Conservation (phyloP, 2,329 filamentous ascomycete genomes). For the Colletotrichum sp. region DNA sequence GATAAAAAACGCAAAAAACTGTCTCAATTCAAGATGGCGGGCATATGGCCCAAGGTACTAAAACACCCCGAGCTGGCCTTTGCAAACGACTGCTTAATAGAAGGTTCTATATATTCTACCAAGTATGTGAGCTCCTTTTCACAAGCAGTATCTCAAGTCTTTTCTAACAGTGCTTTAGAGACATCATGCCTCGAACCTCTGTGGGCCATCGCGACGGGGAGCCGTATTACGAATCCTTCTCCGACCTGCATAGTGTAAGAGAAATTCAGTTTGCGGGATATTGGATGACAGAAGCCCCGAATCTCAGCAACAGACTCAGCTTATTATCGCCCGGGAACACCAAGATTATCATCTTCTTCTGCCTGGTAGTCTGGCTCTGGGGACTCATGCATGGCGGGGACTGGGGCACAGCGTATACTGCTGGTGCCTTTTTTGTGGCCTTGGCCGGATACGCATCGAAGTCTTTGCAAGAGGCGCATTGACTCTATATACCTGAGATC, state of each 20-base stretch:
- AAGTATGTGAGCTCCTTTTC: background rate
- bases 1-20: background rate
- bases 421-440: background rate
- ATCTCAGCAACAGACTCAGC: fast-evolving
- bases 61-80: background rate
- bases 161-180: background rate
- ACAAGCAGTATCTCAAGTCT: background rate
- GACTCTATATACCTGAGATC: background rate
- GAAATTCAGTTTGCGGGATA: background rate
- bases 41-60: background rate
- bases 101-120: background rate
- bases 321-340: fast-evolving
- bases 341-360: background rate
- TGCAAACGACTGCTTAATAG: background rate
- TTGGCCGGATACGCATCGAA: background rate
- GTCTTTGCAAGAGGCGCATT: background rate
- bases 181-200: background rate
- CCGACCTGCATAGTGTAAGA: background rate
- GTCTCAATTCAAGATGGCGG: background rate
- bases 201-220: background rate
- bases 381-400: background rate
- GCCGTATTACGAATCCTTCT: background rate
- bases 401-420: background rate
- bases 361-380: fast-evolving
- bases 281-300: no score